Base-by-base conservation (phyloP, 2,329 filamentous ascomycete genomes). In the Aspergillus carbonarius region DNA sequence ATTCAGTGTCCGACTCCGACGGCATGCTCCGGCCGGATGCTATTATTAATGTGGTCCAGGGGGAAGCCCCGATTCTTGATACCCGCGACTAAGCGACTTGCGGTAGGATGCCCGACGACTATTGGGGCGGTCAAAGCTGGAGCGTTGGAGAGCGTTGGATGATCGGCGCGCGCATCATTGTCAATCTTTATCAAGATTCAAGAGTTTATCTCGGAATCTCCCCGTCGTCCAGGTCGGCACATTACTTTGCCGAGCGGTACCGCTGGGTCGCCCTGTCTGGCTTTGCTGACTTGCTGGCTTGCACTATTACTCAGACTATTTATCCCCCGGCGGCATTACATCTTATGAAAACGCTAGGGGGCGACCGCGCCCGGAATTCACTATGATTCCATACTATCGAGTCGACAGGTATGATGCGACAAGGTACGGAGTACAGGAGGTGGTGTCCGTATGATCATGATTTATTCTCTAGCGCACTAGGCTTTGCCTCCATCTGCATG, bases 81-180 rank as follows among this genome's bases (percentile, higher is more conserved):
- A 58, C 53, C 58, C 54, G 60, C 57, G 56, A 47, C 64, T 64
- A 66, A 58, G 56, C 64, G 54, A 58, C 56, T 63, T 65, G 61
- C 59, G 63, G 64, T 66, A 66, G 64, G 62, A 65, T 63, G 60
- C 48, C 64, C 63, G 63, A 46, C 55, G 55, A 59, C 61, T 59
- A 63, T 64, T 60, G 54, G 25, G 60, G 59, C 61, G 63, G 63
- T 62, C 62, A 62, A 63, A 63, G 61, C 63, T 64, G 56, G 58
- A 60, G 60, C 60, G 61, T 65, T 65, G 57, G 63, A 56, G 60
- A 61, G 63, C 64, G 63, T 65, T 66, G 59, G 63, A 62, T 61
- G 64, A 66, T 66, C 64, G 60, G 59, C 63, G 61, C 55, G 47
- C 63, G 23, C 37, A 54, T 54, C 51, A 54, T 54, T 55, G 56